Conservation (phyloP, 2,329 filamentous ascomycete species). For the Fusarium fujikuroi region DNA sequence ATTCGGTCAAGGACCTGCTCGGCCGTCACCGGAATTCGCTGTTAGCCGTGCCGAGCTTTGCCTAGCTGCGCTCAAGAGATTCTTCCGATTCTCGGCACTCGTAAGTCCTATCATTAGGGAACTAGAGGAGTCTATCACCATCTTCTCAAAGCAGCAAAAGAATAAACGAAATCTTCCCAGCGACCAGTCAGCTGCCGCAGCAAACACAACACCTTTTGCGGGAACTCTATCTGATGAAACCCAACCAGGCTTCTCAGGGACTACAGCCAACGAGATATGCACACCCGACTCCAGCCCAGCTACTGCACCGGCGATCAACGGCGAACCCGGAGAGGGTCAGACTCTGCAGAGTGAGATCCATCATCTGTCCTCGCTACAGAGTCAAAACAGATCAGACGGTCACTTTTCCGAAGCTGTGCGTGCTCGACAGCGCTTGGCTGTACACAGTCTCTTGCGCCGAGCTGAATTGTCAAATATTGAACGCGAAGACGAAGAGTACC, state of each 20-base stretch:
- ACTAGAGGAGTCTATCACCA: neutral
- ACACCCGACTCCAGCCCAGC: neutral
- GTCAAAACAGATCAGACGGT: neutral
- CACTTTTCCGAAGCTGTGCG: neutral
- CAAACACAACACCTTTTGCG: neutral
- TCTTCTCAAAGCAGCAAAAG: neutral
- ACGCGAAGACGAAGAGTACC: neutral
- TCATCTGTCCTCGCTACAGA: neutral
- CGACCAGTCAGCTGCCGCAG: neutral
- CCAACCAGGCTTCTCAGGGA: neutral
- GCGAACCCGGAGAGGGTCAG: neutral
- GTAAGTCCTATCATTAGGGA: neutral
- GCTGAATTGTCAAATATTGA: neutral
- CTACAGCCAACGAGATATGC: rapidly evolving
- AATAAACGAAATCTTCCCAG: neutral
- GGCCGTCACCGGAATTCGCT: neutral
- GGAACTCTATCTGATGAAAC: neutral
- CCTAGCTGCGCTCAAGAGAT: neutral
- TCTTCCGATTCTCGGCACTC: neutral
- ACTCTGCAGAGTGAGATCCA: neutral
- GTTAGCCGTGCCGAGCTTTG: neutral
- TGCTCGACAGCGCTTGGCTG: neutral
- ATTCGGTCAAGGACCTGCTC: neutral
- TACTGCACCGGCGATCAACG: neutral
- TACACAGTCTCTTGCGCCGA: neutral